Percentiles rank a stretch among this genome's conserved stretches.
Evolutionary conservation across 2,329 filamentous ascomycete genomes (phyloP).

Genomic region (Dichotomopilus funicola): DNA sequence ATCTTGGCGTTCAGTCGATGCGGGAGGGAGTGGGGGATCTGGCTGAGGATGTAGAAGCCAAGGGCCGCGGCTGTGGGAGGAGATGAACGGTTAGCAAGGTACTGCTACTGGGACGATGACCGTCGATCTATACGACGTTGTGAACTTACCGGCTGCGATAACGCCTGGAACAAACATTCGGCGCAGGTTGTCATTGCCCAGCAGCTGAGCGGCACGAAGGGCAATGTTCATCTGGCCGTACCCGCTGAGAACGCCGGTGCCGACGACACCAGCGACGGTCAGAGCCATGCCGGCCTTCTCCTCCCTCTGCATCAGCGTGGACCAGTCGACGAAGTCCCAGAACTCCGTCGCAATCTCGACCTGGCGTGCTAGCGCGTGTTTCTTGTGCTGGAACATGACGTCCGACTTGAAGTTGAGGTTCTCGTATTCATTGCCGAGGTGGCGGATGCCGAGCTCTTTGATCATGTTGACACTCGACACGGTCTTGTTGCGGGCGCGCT

Average conservation of each 20-base stretch:
- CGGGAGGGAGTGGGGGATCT: conserved; percentile 84
- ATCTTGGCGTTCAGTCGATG: conserved; percentile 81
- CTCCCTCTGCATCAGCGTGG: conserved; percentile 75
- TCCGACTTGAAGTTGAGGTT: conserved; percentile 84
- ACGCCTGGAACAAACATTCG: conserved; percentile 75
- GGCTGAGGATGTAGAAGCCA: conserved; percentile 72
- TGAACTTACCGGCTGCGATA: conserved; percentile 65
- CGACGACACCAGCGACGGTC: conserved; percentile 81
- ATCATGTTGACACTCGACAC: conserved; percentile 78
- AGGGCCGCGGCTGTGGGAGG: conserved; percentile 58
- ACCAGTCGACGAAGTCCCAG: conserved; percentile 88
- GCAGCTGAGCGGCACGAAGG: conserved; percentile 69
- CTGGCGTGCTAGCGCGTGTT: conserved; percentile 74
- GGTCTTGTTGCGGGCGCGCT: conserved; percentile 72
- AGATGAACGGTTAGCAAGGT: conserved; percentile 28
- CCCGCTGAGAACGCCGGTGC: conserved; percentile 73
- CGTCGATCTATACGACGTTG: background rate
- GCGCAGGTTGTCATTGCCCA: conserved; percentile 75
- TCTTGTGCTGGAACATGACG: conserved; percentile 85
- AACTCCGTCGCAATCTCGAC: conserved; percentile 83
- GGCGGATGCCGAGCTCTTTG: conserved; percentile 79
- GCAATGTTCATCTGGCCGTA: conserved; percentile 86
- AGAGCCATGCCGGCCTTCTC: conserved; percentile 97
- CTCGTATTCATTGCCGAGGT: conserved; percentile 80
- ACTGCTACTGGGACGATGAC: background rate